Evolutionary conservation across 2,329 filamentous ascomycete genomes (phyloP).

Genomic region (Fusarium nanum): DNA sequence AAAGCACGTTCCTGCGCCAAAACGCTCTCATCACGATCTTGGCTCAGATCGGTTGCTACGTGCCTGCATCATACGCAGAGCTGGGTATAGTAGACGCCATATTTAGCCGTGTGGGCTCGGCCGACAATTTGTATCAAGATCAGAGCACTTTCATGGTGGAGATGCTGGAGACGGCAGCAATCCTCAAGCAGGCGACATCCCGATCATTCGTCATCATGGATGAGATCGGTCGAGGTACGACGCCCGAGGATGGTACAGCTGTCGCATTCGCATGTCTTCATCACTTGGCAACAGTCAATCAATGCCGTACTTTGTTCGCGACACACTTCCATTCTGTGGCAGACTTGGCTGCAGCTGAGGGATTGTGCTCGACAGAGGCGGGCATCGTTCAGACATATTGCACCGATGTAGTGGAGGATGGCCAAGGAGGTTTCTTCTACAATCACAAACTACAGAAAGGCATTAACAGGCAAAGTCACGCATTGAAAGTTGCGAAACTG

Average conservation of each 20-base stretch:
- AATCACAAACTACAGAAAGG: conserved; percentile 84
- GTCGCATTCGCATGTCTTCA: conserved; percentile 90
- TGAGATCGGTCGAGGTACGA: conserved; percentile 94
- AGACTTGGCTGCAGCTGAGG: conserved; percentile 74
- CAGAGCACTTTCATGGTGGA: conserved; percentile 99
- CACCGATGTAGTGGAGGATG: conserved; percentile 86
- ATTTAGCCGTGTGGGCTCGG: conserved; percentile 92
- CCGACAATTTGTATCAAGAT: conserved; percentile 92
- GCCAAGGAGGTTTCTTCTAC: conserved; percentile 80
- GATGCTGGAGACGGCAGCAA: conserved; percentile 95
- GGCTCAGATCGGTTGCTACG: conserved; percentile 91
- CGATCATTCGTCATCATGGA: conserved; percentile 98
- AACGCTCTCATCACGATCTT: conserved; percentile 95
- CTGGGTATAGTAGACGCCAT: conserved; percentile 95
- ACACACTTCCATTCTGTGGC: conserved; percentile 92
- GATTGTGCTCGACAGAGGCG: conserved; percentile 53
- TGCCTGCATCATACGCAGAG: conserved; percentile 87
- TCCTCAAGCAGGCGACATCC: conserved; percentile 84
- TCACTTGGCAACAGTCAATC: conserved; percentile 82
- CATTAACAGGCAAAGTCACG: conserved; percentile 88
- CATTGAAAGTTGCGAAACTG: conserved; percentile 90
- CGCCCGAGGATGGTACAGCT: conserved; percentile 89
- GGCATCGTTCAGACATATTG: conserved; percentile 79
- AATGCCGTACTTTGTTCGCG: conserved; percentile 86
- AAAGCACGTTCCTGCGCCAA: conserved; percentile 94